Evolutionary conservation across 768 basidiomycete genomes (phyloP).

Genomic region (Ephemerocybe angulata): DNA sequence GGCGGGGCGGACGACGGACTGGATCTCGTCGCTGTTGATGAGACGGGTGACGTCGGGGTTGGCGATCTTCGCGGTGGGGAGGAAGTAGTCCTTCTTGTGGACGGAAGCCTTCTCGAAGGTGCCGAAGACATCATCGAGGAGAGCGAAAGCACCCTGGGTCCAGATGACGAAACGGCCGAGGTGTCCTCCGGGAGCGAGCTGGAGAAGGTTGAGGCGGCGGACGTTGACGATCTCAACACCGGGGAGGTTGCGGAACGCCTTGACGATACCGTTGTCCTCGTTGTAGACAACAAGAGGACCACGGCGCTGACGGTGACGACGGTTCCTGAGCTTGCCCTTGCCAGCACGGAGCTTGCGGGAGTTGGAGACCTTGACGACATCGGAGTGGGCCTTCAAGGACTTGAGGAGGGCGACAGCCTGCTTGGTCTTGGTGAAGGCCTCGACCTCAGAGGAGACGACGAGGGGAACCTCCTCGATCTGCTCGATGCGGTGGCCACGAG

Average conservation of each 20-base stretch:
- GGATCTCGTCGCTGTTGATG: conserved; percentile 98
- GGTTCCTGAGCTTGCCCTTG: conserved; percentile 96
- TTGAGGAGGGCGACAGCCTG: conserved; percentile 94
- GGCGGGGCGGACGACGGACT: conserved; percentile 91
- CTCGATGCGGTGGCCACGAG: conserved; percentile 98
- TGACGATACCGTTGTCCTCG: conserved; percentile 95
- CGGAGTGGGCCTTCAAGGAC: conserved; percentile 81
- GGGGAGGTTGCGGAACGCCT: conserved; percentile 98
- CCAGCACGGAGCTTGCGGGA: conserved; percentile 96
- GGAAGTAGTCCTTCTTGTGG: conserved; percentile 87
- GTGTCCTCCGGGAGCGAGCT: conserved; percentile 99
- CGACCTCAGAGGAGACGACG: conserved; percentile 73
- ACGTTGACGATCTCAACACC: conserved; percentile 98
- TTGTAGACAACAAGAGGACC: conserved; percentile 97
- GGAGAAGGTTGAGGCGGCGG: conserved; percentile 90
- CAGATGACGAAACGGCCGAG: conserved; percentile 99
- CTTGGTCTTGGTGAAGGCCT: conserved; percentile 94
- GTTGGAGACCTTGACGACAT: conserved; percentile 96
- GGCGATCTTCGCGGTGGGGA: conserved; percentile 93
- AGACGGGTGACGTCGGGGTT: conserved; percentile 96
- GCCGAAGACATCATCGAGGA: conserved; percentile 94
- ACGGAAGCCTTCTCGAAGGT: conserved; percentile 85
- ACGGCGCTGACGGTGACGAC: conserved; percentile 93
- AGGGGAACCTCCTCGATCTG: conserved; percentile 94
- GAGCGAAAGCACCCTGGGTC: conserved; percentile 91